A percentile compares a stretch with the other conserved stretches of the same genome.
Conservation (phyloP, 257 asterid species). For the Misopates orontium region DNA sequence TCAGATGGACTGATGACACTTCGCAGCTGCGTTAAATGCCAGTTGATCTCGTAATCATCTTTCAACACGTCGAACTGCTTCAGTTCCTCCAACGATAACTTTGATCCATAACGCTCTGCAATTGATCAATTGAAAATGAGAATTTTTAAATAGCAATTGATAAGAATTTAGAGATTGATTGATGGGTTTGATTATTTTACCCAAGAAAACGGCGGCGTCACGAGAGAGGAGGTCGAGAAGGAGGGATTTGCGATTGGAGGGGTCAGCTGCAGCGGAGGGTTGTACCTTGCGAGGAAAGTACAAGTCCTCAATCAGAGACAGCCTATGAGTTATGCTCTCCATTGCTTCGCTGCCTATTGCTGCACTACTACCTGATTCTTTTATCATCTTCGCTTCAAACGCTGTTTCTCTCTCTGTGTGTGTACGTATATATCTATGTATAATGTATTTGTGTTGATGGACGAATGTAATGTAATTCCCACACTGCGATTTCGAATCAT, state of each 20-base stretch:
- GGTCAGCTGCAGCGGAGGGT: constrained; percentile 57
- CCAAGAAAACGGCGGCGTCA: constrained; percentile 83
- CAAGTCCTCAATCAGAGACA: constrained; percentile 71
- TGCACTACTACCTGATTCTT: too few species aligned
- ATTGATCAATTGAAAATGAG: too few species aligned
- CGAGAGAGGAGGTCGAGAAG: constrained; percentile 75
- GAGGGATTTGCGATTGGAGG: constrained; percentile 68
- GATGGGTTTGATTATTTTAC: too few species aligned
- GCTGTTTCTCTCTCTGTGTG: too few species aligned
- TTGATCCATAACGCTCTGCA: constrained; percentile 84
- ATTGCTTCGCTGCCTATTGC: constrained; percentile 40
- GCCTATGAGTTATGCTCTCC: constrained; percentile 61
- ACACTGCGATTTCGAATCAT: too few species aligned
- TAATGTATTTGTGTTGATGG: too few species aligned
- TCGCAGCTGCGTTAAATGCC: constrained; percentile 78
- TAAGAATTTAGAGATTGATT: too few species aligned
- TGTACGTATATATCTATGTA: too few species aligned
- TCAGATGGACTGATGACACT: constrained; percentile 68
- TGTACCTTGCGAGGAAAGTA: constrained; percentile 88
- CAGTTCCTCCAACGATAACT: constrained; percentile 66
- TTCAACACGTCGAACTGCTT: constrained; percentile 61
- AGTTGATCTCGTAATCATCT: constrained; percentile 81
- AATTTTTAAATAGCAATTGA: too few species aligned
- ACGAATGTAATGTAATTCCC: too few species aligned
- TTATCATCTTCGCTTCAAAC: too few species aligned